A percentile compares a stretch with the other conserved stretches of the same genome.
phyloP scores from a whole-genome alignment of 2,329 filamentous ascomycete genomes.

The Metarhizium album region DNA sequence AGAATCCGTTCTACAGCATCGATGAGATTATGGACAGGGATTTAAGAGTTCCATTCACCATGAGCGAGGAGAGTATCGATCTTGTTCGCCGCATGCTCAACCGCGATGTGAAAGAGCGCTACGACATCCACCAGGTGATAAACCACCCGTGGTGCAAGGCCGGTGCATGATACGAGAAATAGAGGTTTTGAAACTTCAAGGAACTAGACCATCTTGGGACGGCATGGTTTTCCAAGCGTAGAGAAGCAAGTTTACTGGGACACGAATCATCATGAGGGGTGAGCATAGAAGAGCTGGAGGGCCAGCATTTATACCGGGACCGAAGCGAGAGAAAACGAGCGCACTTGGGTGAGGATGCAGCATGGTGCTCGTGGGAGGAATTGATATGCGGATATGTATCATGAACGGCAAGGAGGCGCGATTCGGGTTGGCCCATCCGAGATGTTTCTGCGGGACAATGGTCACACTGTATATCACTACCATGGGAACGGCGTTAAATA shows the following conservation, averaged over 20 bases:
- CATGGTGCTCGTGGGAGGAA: not conserved
- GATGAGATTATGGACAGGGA: slow-evolving; percentile 99
- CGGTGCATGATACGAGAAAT: not conserved
- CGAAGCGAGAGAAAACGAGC: not conserved
- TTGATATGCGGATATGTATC: not conserved
- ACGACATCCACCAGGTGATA: slow-evolving; percentile 80
- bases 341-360: not conserved
- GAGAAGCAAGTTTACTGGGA: not conserved
- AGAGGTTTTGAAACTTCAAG: not conserved
- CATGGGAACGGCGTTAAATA: not conserved
- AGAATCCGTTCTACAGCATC: slow-evolving; percentile 97
- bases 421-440: not conserved
- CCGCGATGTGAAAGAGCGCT: slow-evolving; percentile 70
- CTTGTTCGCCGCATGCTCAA: slow-evolving; percentile 87
- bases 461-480: not conserved
- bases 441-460: not conserved
- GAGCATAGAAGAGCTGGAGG: not conserved
- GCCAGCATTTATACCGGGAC: not conserved
- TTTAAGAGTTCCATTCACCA: slow-evolving; percentile 75
- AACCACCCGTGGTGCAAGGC: slow-evolving; percentile 68
- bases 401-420: not conserved
- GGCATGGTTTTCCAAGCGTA: not conserved
- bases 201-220: not conserved
- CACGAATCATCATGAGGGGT: not conserved
- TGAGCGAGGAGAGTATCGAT: slow-evolving; percentile 88